Evolutionary conservation across 805 yeast genomes (phyloP).

Genomic region (Wickerhamiella musiphila): DNA sequence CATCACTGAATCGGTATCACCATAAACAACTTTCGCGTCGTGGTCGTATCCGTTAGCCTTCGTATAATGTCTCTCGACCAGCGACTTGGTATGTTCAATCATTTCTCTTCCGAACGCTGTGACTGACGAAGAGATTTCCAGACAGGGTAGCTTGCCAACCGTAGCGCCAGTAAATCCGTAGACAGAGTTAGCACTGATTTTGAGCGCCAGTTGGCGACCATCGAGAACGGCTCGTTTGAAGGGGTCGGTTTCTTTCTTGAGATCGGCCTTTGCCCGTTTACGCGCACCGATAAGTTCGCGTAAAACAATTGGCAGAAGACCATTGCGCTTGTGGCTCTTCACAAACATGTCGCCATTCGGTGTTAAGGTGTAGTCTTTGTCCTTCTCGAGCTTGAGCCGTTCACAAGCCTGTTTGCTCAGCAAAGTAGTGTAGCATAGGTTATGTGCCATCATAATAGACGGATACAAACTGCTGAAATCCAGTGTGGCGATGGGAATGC

Average conservation of each 20-base stretch:
- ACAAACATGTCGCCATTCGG: slow-evolving; percentile 91
- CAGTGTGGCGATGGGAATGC: slow-evolving; percentile 90
- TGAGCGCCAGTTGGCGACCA: slow-evolving; percentile 93
- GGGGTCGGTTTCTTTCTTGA: slow-evolving; percentile 86
- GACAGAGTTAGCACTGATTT: slow-evolving; percentile 94
- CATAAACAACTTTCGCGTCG: slow-evolving; percentile 85
- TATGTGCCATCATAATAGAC: slow-evolving; percentile 98
- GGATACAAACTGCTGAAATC: slow-evolving; percentile 98
- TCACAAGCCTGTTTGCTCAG: slow-evolving; percentile 52
- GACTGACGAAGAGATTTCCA: slow-evolving; percentile 87
- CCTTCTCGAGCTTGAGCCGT: slow-evolving; percentile 43
- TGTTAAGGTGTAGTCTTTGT: slow-evolving; percentile 63
- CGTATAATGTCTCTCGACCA: slow-evolving; percentile 64
- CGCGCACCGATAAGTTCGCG: slow-evolving; percentile 81
- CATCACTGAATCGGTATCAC: slow-evolving; percentile 99
- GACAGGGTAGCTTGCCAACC: slow-evolving; percentile 88
- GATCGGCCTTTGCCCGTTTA: slow-evolving; percentile 78
- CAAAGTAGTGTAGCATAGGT: slow-evolving; percentile 84
- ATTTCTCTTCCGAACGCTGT: slow-evolving; percentile 93
- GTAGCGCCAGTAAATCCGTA: slow-evolving; percentile 99
- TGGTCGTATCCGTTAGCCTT: slow-evolving; percentile 68
- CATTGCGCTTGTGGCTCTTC: slow-evolving; percentile 49
- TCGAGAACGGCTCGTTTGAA: slow-evolving; percentile 84
- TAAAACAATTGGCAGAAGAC: slow-evolving; percentile 80
- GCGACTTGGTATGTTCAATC: slow-evolving; percentile 83